Evolutionary conservation across 768 basidiomycete species (phyloP), one percentile per base, ranked within the genome.

Genomic region (Daedaleopsis nitida): DNA sequence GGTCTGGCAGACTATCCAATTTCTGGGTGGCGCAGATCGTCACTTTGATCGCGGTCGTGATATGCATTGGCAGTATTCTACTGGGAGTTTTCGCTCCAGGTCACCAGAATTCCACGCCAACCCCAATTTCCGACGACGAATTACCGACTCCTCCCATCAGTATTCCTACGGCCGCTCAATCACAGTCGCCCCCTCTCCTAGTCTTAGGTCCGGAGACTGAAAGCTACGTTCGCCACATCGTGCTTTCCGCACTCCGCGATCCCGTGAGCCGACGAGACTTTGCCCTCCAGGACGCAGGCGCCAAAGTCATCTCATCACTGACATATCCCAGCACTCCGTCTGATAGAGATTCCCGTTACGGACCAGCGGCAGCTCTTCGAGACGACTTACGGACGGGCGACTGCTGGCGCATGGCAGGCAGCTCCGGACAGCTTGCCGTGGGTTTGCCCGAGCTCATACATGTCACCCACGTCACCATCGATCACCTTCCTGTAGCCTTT

Each of bases 401-500:
- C 5, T 45, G 44, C 17, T 45, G 44, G 44, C 4, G 17, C 2
- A 5, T 45, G 2, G n/a, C 5, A 9, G 17, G 44, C n/a, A 45
- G 44, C 17, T 45, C 44, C 4, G 44, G 14, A 2, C 44, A 45
- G n/a, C 44, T 45, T 3, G 44, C n/a, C 13, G n/a, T 45, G 9
- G 44, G 44, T 10, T 17, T 45, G 17, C 44, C 17, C 4, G 17
- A 10, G 14, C 21, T 45, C 44, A 17, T 37, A 19, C 32, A 42
- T 24, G 6, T 19, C 4, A 21, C 52, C 1, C 45, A 51, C 16
- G 35, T 51, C 5, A 58, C 57, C 23, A 43, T 58, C 38, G 57
- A 58, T 9, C 50, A 58, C 17, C 51, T 58, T 12, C 57, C 57
- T 23, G 39, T 37, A 14, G 35, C 50, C 17, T 17, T 58, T 17